Evolutionary conservation across 768 basidiomycete species (phyloP).

Genomic region (Lyophyllum shimeji): DNA sequence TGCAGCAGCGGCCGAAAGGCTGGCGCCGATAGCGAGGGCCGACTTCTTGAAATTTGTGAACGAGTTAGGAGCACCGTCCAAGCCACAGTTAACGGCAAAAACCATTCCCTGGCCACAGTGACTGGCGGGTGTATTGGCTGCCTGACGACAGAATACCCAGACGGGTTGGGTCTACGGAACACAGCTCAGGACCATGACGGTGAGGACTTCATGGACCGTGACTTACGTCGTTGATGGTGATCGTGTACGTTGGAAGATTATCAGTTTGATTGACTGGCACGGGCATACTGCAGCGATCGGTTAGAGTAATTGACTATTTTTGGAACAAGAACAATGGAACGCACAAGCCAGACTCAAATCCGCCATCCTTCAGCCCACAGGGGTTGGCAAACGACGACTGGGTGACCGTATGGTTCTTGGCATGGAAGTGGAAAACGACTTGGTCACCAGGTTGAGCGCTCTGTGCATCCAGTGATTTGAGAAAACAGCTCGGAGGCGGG

Average conservation of each 20-base stretch:
- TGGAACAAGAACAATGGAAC: slow-evolving; percentile 20
- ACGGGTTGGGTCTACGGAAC: slow-evolving; percentile 47
- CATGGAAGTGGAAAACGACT: slow-evolving; percentile 61
- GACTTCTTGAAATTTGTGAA: slow-evolving; percentile 60
- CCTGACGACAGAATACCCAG: slow-evolving; percentile 63
- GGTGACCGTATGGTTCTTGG: slow-evolving; percentile 56
- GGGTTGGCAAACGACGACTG: slow-evolving; percentile 53
- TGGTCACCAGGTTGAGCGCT: slow-evolving; percentile 52
- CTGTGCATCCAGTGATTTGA: slow-evolving; percentile 24
- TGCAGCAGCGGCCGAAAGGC: slow-evolving; percentile 41
- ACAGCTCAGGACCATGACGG: slow-evolving; percentile 3
- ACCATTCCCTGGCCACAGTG: slow-evolving; percentile 71
- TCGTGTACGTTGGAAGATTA: slow-evolving; percentile 48
- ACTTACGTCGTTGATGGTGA: slow-evolving; percentile 48
- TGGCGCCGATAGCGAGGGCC: slow-evolving; percentile 54
- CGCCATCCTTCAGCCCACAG: slow-evolving; percentile 51
- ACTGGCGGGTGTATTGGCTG: slow-evolving; percentile 43
- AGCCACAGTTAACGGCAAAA: slow-evolving; percentile 62
- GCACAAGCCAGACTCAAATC: slow-evolving; percentile 59
- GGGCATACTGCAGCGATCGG: slow-evolving; percentile 37
- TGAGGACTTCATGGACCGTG: not conserved
- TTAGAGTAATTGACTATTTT: slow-evolving; percentile 9
- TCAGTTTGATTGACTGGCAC: slow-evolving; percentile 52
- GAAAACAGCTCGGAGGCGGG: not conserved
- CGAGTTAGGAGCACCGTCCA: slow-evolving; percentile 54